Base-by-base conservation (phyloP, 2,329 filamentous ascomycete species). In the Monosporascus sp. region DNA sequence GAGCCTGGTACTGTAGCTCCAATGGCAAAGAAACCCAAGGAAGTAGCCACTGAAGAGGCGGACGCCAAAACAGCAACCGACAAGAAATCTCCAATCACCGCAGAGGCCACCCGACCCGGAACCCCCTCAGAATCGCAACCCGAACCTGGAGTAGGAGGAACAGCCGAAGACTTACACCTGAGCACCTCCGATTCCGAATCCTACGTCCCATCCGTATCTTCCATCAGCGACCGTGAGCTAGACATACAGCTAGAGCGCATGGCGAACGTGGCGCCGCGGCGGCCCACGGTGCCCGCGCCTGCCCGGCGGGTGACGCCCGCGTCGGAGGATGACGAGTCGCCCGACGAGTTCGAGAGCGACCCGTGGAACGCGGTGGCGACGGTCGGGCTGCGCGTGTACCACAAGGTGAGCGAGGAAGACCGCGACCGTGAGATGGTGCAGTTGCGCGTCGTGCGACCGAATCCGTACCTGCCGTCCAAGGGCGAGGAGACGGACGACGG, bases 341-440 rank as follows among this genome's bases (percentile, higher is more conserved):
- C 80, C 56, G 79, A 81, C 57, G 80, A 83, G 52, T 78, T 78
- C 48, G 76, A 81, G 57, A 71, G 74, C 24, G 76, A 81, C 24
- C 78, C 81, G 1, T 86, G 84, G 83, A 85, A 86, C 63, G 82
- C 83, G 4, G 76, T 86, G 46, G 80, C 77, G 50, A 78, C 85
- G 18, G 76, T 86, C 0, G 82, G 84, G 0, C 70, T 86, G 50
- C 76, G 81, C 5, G 78, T 86, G 6, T 86, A 85, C 65, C 76
- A 78, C 63, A 80, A 79, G 60, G 72, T 69, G 1, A 58, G 64
- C 0, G 65, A 64, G 8, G 66, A 67, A n/a, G 60, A 68, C 11
- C 56, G 58, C 31, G 62, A 66, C 7, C 63, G 69, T 37, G 66
- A 71, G 40, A 62, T 70, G 2, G 68, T 76, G 26, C 67, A 67